Evolutionary conservation across 73 alveolate genomes (phyloP).

Genomic region (Stentor roeselii): DNA sequence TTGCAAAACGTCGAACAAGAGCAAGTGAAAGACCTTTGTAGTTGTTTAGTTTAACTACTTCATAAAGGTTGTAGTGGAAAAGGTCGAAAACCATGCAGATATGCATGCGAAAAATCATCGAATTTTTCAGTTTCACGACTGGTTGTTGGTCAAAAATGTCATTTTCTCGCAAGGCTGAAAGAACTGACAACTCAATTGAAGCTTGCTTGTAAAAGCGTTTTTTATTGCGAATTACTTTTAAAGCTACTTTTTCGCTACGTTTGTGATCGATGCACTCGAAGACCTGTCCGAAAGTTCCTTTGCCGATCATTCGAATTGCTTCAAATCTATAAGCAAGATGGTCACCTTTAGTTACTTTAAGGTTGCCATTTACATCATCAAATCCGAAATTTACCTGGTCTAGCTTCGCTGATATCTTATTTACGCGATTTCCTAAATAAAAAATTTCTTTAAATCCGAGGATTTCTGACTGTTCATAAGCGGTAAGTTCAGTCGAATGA

Average conservation of each 20-base stretch:
- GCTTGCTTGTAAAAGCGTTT: constrained; percentile 92
- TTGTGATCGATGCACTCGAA: constrained; percentile 85
- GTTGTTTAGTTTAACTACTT: constrained; percentile 59
- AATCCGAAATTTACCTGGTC: too few species aligned
- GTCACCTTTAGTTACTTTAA: too few species aligned
- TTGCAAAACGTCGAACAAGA: constrained; percentile 63
- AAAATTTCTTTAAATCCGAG: too few species aligned
- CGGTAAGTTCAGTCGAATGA: too few species aligned
- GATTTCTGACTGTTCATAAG: too few species aligned
- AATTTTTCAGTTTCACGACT: constrained; percentile 47
- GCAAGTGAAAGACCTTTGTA: constrained; percentile 67
- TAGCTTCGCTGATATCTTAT: too few species aligned
- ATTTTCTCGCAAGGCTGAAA: constrained; percentile 50
- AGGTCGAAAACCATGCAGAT: constrained; percentile 68
- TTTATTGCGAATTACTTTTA: constrained; percentile 86
- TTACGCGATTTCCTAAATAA: too few species aligned
- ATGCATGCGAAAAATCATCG: constrained; percentile 54
- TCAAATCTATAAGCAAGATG: constrained; percentile 93
- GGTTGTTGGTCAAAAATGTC: constrained; percentile 44
- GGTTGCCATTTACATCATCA: too few species aligned
- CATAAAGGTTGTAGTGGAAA: constrained; percentile 64
- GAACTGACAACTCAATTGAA: constrained; percentile 76
- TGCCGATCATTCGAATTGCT: constrained; percentile 74
- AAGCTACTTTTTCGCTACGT: constrained; percentile 72
- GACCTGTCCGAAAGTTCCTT: constrained; percentile 96